Evolutionary conservation across 441 rosid genomes (phyloP).

Genomic region (Erysimum cheiri): DNA sequence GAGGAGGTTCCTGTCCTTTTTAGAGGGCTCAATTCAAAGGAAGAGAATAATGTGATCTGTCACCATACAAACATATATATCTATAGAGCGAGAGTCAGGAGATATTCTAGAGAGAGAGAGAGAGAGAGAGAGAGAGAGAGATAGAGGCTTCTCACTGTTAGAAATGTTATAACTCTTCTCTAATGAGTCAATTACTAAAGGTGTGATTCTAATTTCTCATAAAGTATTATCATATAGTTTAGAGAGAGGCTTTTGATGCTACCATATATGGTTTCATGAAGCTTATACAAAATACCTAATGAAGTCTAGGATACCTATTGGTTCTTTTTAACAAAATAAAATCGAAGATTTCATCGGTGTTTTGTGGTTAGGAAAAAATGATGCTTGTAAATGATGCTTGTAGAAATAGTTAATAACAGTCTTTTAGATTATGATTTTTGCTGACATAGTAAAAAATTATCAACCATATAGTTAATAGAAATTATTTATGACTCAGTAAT

Average conservation of each 20-base stretch:
- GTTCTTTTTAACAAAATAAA: background rate
- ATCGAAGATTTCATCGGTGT: too few species aligned
- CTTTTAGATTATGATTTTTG: too few species aligned
- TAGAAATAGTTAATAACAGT: too few species aligned
- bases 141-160: conserved; percentile 24
- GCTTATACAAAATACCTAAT: background rate
- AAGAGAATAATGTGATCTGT: conserved; percentile 44
- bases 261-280: conserved; percentile 12
- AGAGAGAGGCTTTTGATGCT: background rate
- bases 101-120: conserved; percentile 1
- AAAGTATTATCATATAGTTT: background rate
- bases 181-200: conserved; percentile 20
- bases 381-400: too few species aligned
- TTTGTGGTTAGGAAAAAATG: too few species aligned
- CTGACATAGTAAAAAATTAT: too few species aligned
- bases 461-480: background rate
- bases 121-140: too few species aligned
- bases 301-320: background rate
- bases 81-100: background rate
- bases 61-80: conserved; percentile 32
- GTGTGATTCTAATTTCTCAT: background rate
- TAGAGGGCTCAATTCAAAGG: conserved; percentile 46
- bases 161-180: conserved; percentile 21
- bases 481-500: background rate
- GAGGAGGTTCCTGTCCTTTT: conserved; percentile 50